Evolutionary conservation across 257 asterid genomes (phyloP).

Genomic region (Linaria vulgaris): DNA sequence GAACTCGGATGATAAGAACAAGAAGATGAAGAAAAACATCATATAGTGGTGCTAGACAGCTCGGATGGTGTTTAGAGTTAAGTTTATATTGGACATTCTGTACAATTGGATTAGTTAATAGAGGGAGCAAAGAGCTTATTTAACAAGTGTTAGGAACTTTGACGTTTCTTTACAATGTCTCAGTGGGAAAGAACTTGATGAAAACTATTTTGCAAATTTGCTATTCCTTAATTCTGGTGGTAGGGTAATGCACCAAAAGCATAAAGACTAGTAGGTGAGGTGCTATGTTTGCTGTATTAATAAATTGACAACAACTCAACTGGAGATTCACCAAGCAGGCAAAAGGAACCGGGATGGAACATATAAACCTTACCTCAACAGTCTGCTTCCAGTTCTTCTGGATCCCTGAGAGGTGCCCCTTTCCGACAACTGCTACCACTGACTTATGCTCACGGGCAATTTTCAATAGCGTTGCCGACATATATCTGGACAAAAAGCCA

Average conservation of each 20-base stretch:
- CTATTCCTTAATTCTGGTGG: too few species aligned
- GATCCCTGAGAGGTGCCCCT: conserved; percentile 85
- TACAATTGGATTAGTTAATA: too few species aligned
- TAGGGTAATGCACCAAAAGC: neutral
- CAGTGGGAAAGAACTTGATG: too few species aligned
- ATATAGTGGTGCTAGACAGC: too few species aligned
- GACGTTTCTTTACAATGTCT: neutral
- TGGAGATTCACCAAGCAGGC: neutral
- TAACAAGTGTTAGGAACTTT: neutral
- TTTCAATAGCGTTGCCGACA: conserved; percentile 67
- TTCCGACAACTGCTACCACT: conserved; percentile 93
- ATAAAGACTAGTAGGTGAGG: neutral
- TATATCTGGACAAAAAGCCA: conserved; percentile 49
- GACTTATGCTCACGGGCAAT: conserved; percentile 79
- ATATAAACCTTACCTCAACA: conserved; percentile 53
- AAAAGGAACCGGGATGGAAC: neutral
- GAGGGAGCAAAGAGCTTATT: too few species aligned
- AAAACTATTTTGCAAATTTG: too few species aligned
- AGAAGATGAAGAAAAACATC: neutral
- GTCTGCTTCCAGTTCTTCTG: conserved; percentile 80
- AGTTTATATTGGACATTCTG: too few species aligned
- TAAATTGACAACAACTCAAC: neutral
- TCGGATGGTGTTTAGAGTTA: too few species aligned
- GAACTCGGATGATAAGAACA: neutral
- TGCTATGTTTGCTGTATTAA: neutral